Base-by-base conservation (phyloP, 768 basidiomycete species). In the Trametes elegans region DNA sequence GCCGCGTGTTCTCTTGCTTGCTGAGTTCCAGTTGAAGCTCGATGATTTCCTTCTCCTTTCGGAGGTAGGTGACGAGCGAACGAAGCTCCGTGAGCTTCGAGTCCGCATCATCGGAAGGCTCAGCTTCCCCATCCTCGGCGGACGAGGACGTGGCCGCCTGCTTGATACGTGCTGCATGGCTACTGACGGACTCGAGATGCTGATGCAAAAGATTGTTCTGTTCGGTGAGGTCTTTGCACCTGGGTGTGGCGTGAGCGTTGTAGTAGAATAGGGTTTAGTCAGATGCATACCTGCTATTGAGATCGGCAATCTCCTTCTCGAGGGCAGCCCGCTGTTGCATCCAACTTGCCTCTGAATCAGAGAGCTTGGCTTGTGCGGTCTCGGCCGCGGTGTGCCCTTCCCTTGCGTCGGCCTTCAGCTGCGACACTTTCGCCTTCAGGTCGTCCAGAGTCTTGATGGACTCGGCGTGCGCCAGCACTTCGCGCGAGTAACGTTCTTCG, bases 11-110 rank as follows among this genome's bases (percentile, higher is more conserved):
- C 72, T 94, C 91, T 62, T 84, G 82, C 65, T 81, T 87, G 75
- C 85, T 80, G 43, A 94, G 80, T 63, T 93, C 89, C 23, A 92
- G 77, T 59, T 93, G 90, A 28, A 93, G 79, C 61, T 95, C 92
- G 40, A 90, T 87, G 48, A 95, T 92, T 67, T 94, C 91, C 71
- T 95, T 93, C 76, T 94, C 93, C 65, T 88, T 91, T 36, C 93
- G 81, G 29, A 95, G 74, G 69, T 90, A 94, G 2, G 84, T 79
- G 38, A 93, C 84, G 24, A 93, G 86, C 16, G 87, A 81, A 26
- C 88, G 86, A 19, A 93, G 71, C 60, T 92, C 90, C 0, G 85
- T 76, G 9, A 89, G 60, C 65, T 90, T 87, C 2, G 76, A 76
- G 58, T 89, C 87, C 3, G 73, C 63, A 55, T 85, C 83, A 16